Evolutionary conservation across 768 basidiomycete species (phyloP).

Genomic region (Mycena polygramma): DNA sequence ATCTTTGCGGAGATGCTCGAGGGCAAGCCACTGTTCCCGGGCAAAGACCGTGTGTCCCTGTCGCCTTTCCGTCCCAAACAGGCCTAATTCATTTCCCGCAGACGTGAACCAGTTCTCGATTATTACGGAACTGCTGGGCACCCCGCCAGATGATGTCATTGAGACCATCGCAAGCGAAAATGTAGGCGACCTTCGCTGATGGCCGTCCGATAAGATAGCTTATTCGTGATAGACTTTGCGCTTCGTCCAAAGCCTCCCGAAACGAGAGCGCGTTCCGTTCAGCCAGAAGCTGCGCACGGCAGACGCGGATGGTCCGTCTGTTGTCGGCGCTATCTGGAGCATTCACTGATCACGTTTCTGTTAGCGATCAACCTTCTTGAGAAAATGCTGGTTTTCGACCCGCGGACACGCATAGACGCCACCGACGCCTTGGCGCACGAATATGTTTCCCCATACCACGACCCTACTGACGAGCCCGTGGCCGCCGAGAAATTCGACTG

Average conservation of each 20-base stretch:
- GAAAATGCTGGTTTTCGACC: constrained; percentile 99
- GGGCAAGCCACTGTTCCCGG: constrained; percentile 98
- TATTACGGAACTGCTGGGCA: constrained; percentile 97
- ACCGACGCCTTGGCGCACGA: constrained; percentile 90
- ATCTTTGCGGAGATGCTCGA: constrained; percentile 99
- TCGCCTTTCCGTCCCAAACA: constrained; percentile 21
- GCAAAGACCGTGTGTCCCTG: constrained; percentile 92
- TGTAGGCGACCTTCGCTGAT: constrained; percentile 60
- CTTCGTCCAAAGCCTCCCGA: constrained; percentile 98
- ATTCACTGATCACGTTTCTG: constrained; percentile 15
- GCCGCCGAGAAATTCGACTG: constrained; percentile 97
- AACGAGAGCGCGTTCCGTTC: constrained; percentile 96
- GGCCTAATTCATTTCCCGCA: constrained; percentile 49
- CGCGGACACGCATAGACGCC: constrained; percentile 96
- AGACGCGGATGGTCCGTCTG: constrained; percentile 82
- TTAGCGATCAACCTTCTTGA: constrained; percentile 95
- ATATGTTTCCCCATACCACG: constrained; percentile 98
- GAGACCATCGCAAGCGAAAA: constrained; percentile 99
- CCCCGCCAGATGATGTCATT: constrained; percentile 99
- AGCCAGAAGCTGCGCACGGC: constrained; percentile 90
- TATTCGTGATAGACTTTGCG: constrained; percentile 81
- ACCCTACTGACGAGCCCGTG: constrained; percentile 96
- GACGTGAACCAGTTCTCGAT: constrained; percentile 99
- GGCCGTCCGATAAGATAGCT: constrained; percentile 29
- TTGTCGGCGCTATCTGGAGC: background rate